Base-by-base conservation (phyloP, 192 early-diverging fungal genomes). In the Rhizophagus prolifer region DNA sequence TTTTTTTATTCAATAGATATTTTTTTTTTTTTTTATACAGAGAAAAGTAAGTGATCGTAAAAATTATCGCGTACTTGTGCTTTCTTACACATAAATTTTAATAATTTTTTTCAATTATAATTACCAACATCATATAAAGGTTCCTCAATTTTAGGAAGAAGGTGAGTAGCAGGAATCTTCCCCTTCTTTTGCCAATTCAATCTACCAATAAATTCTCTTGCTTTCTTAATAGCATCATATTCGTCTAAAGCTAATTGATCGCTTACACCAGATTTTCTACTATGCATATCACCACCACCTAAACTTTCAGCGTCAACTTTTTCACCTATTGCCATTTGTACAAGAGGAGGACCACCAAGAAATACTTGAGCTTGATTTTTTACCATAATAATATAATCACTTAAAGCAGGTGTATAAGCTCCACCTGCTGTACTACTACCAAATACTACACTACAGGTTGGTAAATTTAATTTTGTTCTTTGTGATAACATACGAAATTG, bases 251-350 rank as follows among this genome's bases (percentile, higher is more conserved):
- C 90, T 16, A 91, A 69, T 67, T 88, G 87, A 81, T 91, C 90
- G 38, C 87, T 85, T 13, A 91, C 83, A 64, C 87, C 88, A n/a
- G 88, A 89, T 70, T 86, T 86, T 28, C 90, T 84, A 47, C 85
- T 86, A 79, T 91, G 90, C 90, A 91, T 91, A 64, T 88, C 86
- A n/a, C 89, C 90, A 23, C 90, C 90, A 76, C 90, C 90, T 7
- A 91, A 76, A 61, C 84, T 84, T 72, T 91, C 90, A 2, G 88
- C 88, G 78, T 90, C 90, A 0, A 85, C 85, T 19, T 88, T 80
- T 79, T 91, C 90, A 60, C 90, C 90, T 12, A 89, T 91, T 1
- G 90, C 90, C 90, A 89, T 88, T 76, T 90, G 82, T 66, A 91
- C 90, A 58, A 91, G 72, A 28, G 90, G 90, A 61, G 90, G 90